These are phyloP conservation scores for Neospora caninum DNA, from an alignment of 169 alveolate genomes.

Conservation along the genomic window DNA sequence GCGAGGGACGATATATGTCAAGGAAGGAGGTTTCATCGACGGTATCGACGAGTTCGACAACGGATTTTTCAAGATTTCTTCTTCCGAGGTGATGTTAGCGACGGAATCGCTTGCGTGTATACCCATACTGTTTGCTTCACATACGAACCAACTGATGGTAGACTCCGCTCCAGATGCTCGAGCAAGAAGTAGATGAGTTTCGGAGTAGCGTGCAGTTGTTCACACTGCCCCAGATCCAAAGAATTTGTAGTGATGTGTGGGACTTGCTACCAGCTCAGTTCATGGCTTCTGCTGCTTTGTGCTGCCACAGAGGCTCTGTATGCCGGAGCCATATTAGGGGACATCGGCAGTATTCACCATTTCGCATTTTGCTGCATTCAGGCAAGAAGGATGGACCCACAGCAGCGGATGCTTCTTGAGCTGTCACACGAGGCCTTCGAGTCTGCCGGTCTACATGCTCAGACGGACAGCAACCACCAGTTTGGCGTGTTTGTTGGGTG, in stretches of 20 bases:
- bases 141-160: too few relatives aligned
- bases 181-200: not conserved
- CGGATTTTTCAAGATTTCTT: slow-evolving; percentile 72
- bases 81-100: slow-evolving; percentile 63
- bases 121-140: not conserved
- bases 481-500: slow-evolving; percentile 77
- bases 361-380: slow-evolving; percentile 61
- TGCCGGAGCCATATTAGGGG: too few relatives aligned
- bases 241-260: too few relatives aligned
- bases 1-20: slow-evolving; percentile 70
- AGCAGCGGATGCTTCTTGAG: slow-evolving; percentile 75
- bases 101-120: not conserved
- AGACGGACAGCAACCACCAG: slow-evolving; percentile 51
- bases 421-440: slow-evolving; percentile 72
- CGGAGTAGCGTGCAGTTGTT: not conserved
- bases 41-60: slow-evolving; percentile 72
- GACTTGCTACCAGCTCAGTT: too few relatives aligned
- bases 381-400: slow-evolving; percentile 80
- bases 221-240: too few relatives aligned
- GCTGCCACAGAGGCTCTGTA: too few relatives aligned
- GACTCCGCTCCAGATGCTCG: too few relatives aligned
- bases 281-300: too few relatives aligned
- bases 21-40: slow-evolving; percentile 69
- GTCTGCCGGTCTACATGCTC: slow-evolving; percentile 65
- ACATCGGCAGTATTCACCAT: not conserved